Evolutionary conservation across 163 green algal species (phyloP), one percentile per base, ranked within the genome.

Genomic region (Chlamydomonas reinhardtii): DNA sequence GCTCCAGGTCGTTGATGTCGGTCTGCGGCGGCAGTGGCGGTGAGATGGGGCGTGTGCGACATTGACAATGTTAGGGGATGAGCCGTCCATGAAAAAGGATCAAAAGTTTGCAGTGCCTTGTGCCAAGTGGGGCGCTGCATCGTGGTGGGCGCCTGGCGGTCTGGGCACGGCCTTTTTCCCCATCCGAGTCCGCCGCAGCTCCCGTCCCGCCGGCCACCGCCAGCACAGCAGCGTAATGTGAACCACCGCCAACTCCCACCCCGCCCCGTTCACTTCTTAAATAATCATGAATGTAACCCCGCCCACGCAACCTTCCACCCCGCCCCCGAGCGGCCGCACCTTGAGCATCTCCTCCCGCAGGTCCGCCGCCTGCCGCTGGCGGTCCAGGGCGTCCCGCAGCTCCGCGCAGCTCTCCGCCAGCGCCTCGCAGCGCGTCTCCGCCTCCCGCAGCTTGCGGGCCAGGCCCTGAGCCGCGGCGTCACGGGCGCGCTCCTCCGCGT

Each of bases 311-410:
- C 20, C 56, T 6, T 37, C 16, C 25, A 15, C 39, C n/a, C 29
- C 73, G 39, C 34, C 74, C 37, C 29, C 56, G n/a, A n/a, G 29
- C 48, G 20, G 29, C 4, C 73, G 94, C 72, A 92, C 84, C 56
- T 92, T 85, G 72, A 98, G 89, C 88, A 94, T 89, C 70, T 98
- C 95, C 86, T 99, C 97, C 31, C 96, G 75, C 79, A 94, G 84
- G 61, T 96, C 93, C 25, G 94, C 94, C 76, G 94, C 92, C 70
- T 93, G 95, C 35, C 95, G 71, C 83, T 96, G 91, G 19, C 92
- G 88, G 78, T 98, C 96, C 76, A 98, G 87, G 37, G 95, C 95
- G 2, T 93, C 93, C 27, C 94, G 90, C 84, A 98, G 90, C 88
- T 98, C 93, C 17, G 81, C 90, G 19, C 96, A 91, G 0, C 68